Percentiles rank a stretch among this genome's conserved stretches.
Evolutionary conservation across 805 yeast species (phyloP).

Genomic region (Yarrowia sp.): DNA sequence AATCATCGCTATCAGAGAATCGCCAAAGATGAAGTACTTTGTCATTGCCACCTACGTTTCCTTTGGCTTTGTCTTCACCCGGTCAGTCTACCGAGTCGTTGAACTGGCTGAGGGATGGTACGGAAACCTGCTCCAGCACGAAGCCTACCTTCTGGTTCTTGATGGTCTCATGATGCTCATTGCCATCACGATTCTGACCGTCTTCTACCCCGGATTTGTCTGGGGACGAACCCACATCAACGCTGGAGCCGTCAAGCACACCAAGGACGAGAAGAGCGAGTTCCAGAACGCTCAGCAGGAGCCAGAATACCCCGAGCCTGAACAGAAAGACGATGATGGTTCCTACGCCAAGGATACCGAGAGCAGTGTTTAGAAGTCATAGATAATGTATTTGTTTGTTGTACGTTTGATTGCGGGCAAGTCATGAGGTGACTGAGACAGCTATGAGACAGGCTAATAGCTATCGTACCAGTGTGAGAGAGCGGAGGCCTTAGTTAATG

Average conservation of each 20-base stretch:
- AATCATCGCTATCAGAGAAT: conserved; percentile 31
- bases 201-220: conserved; percentile 68
- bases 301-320: background rate
- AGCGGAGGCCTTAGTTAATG: too few species aligned
- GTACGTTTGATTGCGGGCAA: too few species aligned
- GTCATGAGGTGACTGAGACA: too few species aligned
- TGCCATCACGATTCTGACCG: conserved; percentile 57
- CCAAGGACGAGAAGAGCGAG: background rate
- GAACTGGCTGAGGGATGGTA: conserved; percentile 78
- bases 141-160: conserved; percentile 62
- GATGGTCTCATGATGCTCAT: conserved; percentile 69
- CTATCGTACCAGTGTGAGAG: too few species aligned
- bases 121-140: conserved; percentile 68
- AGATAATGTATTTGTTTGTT: too few species aligned
- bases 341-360: conserved; percentile 17
- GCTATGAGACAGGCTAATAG: too few species aligned
- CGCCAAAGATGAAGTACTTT: conserved; percentile 43
- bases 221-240: conserved; percentile 17
- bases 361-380: conserved; percentile 17
- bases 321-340: conserved; percentile 12
- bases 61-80: conserved; percentile 61
- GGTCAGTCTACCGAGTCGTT: conserved; percentile 75
- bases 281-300: conserved; percentile 1
- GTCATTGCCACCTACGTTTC: conserved; percentile 47
- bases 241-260: conserved; percentile 21